phyloP scores from a whole-genome alignment of 345 rosid species.

The Eucalyptus cloeziana region DNA sequence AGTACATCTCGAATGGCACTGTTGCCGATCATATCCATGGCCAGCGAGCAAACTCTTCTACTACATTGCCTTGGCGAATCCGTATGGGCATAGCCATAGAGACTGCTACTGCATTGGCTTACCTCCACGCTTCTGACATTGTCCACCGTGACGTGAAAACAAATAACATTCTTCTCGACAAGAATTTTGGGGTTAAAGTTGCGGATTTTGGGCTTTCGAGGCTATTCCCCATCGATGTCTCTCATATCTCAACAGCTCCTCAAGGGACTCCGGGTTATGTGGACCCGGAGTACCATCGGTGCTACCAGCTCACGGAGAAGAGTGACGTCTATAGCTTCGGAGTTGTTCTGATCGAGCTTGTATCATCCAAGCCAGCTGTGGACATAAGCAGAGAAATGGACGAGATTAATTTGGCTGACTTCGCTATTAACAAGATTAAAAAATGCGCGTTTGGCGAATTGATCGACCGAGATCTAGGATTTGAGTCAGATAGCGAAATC shows the following conservation, averaged over 20 bases:
- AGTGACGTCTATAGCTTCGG: conserved; percentile 9
- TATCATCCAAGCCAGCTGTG: background rate
- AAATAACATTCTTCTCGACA: conserved; percentile 2
- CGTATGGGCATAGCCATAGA: background rate
- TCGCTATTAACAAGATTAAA: background rate
- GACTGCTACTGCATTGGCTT: background rate
- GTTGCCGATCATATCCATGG: conserved; percentile 1
- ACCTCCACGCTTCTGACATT: background rate
- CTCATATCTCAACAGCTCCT: too few species aligned
- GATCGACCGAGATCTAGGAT: too few species aligned
- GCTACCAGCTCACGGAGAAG: background rate
- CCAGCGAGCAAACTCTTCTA: background rate
- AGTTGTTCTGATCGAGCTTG: background rate
- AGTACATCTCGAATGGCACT: background rate
- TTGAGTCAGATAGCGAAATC: too few species aligned
- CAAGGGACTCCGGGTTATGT: too few species aligned
- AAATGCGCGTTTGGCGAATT: background rate
- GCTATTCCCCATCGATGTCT: too few species aligned
- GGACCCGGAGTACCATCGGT: too few species aligned
- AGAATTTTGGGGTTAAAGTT: background rate
- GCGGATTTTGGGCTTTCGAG: too few species aligned
- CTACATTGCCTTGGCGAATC: background rate
- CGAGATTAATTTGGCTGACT: conserved; percentile 1
- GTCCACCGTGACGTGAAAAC: conserved; percentile 3
- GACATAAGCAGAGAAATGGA: background rate